Evolutionary conservation across 257 asterid genomes (phyloP), one percentile per base, ranked within the genome.

Genomic region (Solanum corneliomulleri): DNA sequence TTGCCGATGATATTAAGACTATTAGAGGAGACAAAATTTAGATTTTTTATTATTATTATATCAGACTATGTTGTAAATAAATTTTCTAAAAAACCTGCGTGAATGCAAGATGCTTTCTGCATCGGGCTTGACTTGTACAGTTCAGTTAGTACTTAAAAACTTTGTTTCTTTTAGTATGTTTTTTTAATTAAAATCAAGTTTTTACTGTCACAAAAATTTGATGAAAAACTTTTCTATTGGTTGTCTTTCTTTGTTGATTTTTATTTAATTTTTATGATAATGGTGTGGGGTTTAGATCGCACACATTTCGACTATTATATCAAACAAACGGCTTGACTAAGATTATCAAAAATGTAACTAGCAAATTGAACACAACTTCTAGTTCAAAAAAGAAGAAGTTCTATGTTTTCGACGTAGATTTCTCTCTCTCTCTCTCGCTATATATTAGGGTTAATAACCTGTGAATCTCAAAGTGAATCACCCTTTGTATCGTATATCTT

Each of bases 251-350:
- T 14, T 25, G 62, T 42, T 11, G 9, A 42, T 21, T 37, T 11
- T 6, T 27, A 27, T 29, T 23, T 75, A 1, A 35, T 20, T 35
- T 39, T 75, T 41, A 74, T 41, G 6, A 23, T 23, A 2, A 25
- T 23, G 20, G 21, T 3, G 0, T 6, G 3, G 4, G 6, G 0
- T 0, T 7, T 21, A 39, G 1, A 16, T 41, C 25, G 5, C 5
- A 10, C 18, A 15, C 7, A 49, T 49, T 49, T 49, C 1, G 0
- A 49, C 58, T 15, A 49, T 49, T 49, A 15, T 2, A 66, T 12
- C 2, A 1, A 6, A 35, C 11, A 13, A 52, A 52, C 0, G 3
- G 60, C 6, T 52, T 64, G 33, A n/a, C 33, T 64, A 64, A n/a
- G 33, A 64, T 21, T 60, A 21, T 60, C 68, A 21, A 9, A 20